phyloP scores from a whole-genome alignment of 2,329 filamentous ascomycete species.

The Calonectria fujianensis region DNA sequence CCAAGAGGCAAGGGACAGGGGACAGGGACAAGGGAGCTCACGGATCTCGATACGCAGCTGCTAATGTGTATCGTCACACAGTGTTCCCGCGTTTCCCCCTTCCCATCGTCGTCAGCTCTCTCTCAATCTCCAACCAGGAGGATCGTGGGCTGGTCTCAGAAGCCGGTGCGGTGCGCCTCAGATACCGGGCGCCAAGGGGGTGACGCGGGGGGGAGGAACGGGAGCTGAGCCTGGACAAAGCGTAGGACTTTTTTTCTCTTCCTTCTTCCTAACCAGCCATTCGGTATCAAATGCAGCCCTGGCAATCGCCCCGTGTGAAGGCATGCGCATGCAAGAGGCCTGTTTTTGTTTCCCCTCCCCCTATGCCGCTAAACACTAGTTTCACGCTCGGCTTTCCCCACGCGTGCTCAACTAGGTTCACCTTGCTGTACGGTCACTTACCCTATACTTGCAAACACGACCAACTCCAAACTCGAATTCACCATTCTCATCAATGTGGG shows the following conservation, averaged over 20 bases:
- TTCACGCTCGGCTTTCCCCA: constrained; percentile 8
- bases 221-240: not conserved
- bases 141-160: constrained; percentile 2
- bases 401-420: not conserved
- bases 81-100: not conserved
- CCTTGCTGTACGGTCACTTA: not conserved
- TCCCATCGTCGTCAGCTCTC: constrained; percentile 10
- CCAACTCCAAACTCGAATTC: not conserved
- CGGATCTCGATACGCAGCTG: constrained; percentile 14
- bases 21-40: constrained; percentile 23
- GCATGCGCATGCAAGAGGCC: not conserved
- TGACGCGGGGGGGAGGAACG: not conserved
- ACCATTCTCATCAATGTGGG: too few relatives aligned
- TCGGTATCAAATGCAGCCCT: not conserved
- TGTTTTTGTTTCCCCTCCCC: not conserved
- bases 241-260: not conserved
- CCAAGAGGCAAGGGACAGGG: not conserved
- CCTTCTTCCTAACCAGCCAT: not conserved
- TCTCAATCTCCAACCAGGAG: constrained; percentile 15
- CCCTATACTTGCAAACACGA: not conserved
- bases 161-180: not conserved
- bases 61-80: constrained; percentile 5
- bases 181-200: not conserved
- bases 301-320: not conserved
- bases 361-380: constrained; percentile 15